Percentiles rank a stretch among this genome's conserved stretches.
These are phyloP conservation scores for Alisma plantagoaquatica DNA, from an alignment of 106 monocot genomes.

Conservation along the genomic window DNA sequence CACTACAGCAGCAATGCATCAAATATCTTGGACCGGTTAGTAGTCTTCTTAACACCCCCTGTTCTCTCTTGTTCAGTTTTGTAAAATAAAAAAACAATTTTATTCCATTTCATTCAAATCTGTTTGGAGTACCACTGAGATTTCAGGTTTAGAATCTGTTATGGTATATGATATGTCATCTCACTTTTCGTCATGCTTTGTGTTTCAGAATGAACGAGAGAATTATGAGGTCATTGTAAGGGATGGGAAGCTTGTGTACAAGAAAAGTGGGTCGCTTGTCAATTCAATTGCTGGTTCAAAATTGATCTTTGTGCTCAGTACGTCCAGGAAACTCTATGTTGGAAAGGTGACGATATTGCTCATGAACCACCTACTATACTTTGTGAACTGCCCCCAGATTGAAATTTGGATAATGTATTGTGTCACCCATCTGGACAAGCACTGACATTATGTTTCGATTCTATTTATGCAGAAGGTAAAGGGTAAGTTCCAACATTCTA, in stretches of 20 bases:
- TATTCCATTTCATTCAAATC: too few relatives aligned
- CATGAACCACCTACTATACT: neutral
- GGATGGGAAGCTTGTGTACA: slow-evolving; percentile 44
- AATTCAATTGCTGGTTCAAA: slow-evolving; percentile 53
- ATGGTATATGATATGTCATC: neutral
- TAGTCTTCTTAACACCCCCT: too few relatives aligned
- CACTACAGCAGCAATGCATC: slow-evolving; percentile 52
- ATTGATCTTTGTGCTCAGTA: slow-evolving; percentile 81
- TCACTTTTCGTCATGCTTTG: neutral
- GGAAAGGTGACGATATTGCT: slow-evolving; percentile 32
- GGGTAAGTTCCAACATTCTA: too few relatives aligned
- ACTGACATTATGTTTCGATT: too few relatives aligned
- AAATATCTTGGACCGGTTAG: slow-evolving; percentile 48
- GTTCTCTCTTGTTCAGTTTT: neutral
- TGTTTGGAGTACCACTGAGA: neutral
- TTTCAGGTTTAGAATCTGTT: neutral
- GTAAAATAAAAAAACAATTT: neutral
- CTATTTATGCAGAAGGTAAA: slow-evolving; percentile 14
- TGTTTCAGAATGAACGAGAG: slow-evolving; percentile 50
- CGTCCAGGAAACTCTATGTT: slow-evolving; percentile 45
- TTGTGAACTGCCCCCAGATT: too few relatives aligned
- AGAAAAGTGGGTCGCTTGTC: slow-evolving; percentile 25
- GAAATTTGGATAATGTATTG: too few relatives aligned
- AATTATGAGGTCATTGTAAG: slow-evolving; percentile 50
- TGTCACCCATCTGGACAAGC: too few relatives aligned